A percentile compares a stretch with the other conserved stretches of the same genome.
These are phyloP conservation scores for Gypsophila paniculata DNA, from an alignment of 179 eudicot species.

Conservation along the genomic window DNA sequence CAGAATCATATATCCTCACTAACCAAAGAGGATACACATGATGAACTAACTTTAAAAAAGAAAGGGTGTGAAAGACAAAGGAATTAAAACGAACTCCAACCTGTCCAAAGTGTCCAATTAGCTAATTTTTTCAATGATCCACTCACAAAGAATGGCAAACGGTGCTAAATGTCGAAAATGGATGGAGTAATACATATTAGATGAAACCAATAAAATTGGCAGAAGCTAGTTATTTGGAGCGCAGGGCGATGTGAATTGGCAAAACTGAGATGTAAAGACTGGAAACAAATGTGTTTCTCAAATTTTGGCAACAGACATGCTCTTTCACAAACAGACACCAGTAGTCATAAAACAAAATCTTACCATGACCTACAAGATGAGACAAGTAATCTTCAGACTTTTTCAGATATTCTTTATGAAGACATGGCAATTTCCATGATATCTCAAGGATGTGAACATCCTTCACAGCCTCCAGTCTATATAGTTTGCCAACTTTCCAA, in stretches of 20 bases:
- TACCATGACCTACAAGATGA: constrained; percentile 96
- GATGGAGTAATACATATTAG: not conserved
- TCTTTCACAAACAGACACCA: constrained; percentile 9
- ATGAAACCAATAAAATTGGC: not conserved
- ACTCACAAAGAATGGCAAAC: not conserved
- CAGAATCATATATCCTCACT: not conserved
- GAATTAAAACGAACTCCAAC: not conserved
- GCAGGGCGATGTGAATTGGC: not conserved
- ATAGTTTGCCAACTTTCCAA: constrained; percentile 80
- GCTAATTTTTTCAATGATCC: too few species aligned
- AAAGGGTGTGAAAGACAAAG: not conserved
- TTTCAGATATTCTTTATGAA: constrained; percentile 70
- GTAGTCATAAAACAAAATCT: constrained; percentile 16
- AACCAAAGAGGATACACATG: not conserved
- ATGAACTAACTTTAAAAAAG: constrained; percentile 1
- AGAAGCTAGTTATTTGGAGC: not conserved
- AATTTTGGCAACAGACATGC: not conserved
- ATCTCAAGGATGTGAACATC: constrained; percentile 83
- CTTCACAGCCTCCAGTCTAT: constrained; percentile 85
- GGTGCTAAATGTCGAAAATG: not conserved
- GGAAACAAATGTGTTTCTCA: not conserved
- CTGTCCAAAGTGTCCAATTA: too few species aligned
- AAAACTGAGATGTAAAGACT: not conserved
- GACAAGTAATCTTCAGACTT: constrained; percentile 90
- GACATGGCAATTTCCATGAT: constrained; percentile 88